Evolutionary conservation across 2,329 filamentous ascomycete genomes (phyloP), one percentile per base, ranked within the genome.

Genomic region (Herpotrichia juniperi): DNA sequence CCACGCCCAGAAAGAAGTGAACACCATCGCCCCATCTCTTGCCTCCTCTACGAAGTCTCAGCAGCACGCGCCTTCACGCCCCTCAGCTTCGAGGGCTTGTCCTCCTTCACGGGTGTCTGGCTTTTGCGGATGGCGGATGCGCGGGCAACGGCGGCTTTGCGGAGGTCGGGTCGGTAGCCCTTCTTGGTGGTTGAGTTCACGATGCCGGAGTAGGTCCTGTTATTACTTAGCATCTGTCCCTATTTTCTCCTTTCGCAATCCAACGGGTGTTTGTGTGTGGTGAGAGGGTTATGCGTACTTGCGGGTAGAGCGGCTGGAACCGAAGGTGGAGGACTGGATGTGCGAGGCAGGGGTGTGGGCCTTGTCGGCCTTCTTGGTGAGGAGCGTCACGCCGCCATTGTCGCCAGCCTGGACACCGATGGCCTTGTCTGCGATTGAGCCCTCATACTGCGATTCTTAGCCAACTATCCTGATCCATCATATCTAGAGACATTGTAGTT

Each of bases 401-500:
- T 91, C 86, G 67, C 78, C 83, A 69, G 87, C 74, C 71, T 86
- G 79, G 73, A 99, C 81, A 75, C 93, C 91, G 73, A 97, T 81
- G 69, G 94, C 93, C 90, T 96, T 94, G 77, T 88, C 85, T 83
- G 96, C 96, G 79, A 91, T 87, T 79, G 92, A 96, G 74, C 94
- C 94, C 71, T 90, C 90, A 79, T 96, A 86, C 91, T 96, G 74
- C 30, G 35, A 47, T 46, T 34, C 42, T 72, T 64, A 73, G 69
- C 48, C 19, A 54, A 58, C 54, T 55, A 44, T n/a, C n/a, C n/a
- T 51, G n/a, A 31, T 31, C 28, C 9, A 31, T 24, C 16, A 8
- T 39, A 8, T 50, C 5, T 26, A 39, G 22, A 28, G 22, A 5
- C 32, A 42, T 32, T 11, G 10, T 14, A 19, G 35, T 42, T 16